Evolutionary conservation across 176 grass and related monocot species (phyloP).

Genomic region (Triticum urartu): DNA sequence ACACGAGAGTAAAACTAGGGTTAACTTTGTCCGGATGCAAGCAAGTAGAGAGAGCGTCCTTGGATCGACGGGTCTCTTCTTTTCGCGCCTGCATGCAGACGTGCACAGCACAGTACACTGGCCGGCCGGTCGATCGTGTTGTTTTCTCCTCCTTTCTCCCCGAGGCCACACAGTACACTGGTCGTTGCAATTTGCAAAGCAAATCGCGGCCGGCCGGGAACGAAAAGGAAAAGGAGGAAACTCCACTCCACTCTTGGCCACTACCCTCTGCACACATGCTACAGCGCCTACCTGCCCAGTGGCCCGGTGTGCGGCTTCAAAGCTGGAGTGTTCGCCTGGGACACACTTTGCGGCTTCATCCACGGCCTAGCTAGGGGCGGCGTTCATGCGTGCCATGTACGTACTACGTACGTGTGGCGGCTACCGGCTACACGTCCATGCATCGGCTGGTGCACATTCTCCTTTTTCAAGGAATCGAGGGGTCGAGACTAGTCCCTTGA

Average conservation of each 20-base stretch:
- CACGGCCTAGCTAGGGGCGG: no score
- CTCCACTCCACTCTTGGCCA: no score
- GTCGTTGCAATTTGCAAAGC: not conserved
- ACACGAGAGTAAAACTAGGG: not conserved
- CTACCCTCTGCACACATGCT: not conserved
- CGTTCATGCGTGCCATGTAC: no score
- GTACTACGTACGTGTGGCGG: no score
- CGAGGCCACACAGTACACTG: not conserved
- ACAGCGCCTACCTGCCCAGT: not conserved
- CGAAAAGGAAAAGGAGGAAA: not conserved
- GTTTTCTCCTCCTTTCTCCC: not conserved
- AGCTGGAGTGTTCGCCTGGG: not conserved
- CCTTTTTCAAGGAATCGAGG: no score
- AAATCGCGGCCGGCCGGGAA: not conserved
- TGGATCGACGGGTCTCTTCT: not conserved
- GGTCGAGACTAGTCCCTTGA: no score
- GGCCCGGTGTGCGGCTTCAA: not conserved
- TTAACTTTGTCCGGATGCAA: not conserved
- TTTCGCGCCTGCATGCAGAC: not conserved
- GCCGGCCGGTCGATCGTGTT: not conserved
- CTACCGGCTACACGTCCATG: no score
- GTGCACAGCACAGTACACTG: conserved; percentile 17
- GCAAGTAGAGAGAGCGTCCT: not conserved
- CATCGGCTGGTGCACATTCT: no score
- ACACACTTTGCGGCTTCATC: not conserved